Evolutionary conservation across 2,329 filamentous ascomycete genomes (phyloP).

Genomic region (Venturia aucupariae): DNA sequence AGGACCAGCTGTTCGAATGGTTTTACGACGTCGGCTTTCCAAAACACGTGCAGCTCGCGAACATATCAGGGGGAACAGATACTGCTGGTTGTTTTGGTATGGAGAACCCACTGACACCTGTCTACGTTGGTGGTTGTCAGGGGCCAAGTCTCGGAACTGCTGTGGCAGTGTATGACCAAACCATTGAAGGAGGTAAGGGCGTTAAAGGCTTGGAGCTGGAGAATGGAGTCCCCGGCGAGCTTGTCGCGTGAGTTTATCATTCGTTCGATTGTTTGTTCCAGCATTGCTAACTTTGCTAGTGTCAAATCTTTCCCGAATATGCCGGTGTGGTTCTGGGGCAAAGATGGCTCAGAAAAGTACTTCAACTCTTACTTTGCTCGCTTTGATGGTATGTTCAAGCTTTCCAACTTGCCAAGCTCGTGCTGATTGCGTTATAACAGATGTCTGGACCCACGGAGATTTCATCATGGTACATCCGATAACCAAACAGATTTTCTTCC

Average conservation of each 20-base stretch:
- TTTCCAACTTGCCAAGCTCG: not conserved
- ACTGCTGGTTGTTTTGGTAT: slow-evolving; percentile 56
- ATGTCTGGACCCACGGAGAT: slow-evolving; percentile 77
- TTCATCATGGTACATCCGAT: slow-evolving; percentile 62
- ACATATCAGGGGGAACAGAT: slow-evolving; percentile 72
- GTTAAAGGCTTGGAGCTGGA: slow-evolving; percentile 43
- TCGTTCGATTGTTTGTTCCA: not conserved
- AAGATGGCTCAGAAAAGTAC: slow-evolving; percentile 33
- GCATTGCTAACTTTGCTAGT: slow-evolving; percentile 14
- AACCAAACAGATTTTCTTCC: slow-evolving; percentile 56
- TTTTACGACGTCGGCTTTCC: slow-evolving; percentile 67
- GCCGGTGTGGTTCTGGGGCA: slow-evolving; percentile 45
- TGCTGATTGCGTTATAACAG: slow-evolving; percentile 15
- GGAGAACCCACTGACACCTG: slow-evolving; percentile 60
- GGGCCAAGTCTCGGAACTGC: slow-evolving; percentile 44
- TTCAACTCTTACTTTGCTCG: slow-evolving; percentile 38
- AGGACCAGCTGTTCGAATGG: slow-evolving; percentile 67
- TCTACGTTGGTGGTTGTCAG: slow-evolving; percentile 52
- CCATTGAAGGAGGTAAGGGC: slow-evolving; percentile 33
- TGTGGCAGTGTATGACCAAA: slow-evolving; percentile 51
- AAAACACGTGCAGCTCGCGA: slow-evolving; percentile 53
- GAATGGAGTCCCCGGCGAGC: slow-evolving; percentile 61
- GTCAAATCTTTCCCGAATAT: slow-evolving; percentile 65
- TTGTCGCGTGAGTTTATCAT: slow-evolving; percentile 46
- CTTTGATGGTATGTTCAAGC: slow-evolving; percentile 26